These are phyloP conservation scores for Poa annua DNA, from an alignment of 176 grass and related monocot genomes.

Conservation along the genomic window DNA sequence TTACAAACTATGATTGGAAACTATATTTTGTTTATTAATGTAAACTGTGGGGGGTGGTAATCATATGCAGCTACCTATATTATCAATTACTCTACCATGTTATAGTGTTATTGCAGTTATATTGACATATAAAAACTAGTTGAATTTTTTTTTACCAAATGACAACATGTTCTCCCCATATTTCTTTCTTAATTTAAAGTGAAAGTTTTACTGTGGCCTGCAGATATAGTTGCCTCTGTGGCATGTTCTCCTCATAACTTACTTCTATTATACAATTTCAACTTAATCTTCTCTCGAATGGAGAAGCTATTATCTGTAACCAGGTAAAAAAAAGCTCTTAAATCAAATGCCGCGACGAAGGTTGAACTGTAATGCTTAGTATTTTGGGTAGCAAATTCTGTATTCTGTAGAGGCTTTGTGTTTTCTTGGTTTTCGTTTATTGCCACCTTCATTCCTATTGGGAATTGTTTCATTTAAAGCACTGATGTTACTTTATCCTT, in stretches of 20 bases:
- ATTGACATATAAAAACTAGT: neutral
- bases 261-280: neutral
- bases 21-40: neutral
- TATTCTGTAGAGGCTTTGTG: neutral
- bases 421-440: neutral
- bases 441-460: neutral
- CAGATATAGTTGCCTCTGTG: neutral
- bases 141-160: neutral
- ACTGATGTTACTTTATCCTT: neutral
- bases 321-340: neutral
- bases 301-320: neutral
- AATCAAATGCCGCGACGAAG: neutral
- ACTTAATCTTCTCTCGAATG: neutral
- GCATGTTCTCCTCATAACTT: neutral
- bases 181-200: neutral
- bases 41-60: neutral
- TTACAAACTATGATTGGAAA: neutral
- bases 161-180: too few species aligned
- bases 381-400: neutral
- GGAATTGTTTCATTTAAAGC: neutral
- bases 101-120: neutral
- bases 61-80: neutral
- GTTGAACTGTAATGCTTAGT: neutral
- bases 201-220: neutral
- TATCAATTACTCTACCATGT: constrained; percentile 9